Evolutionary conservation across 2,329 filamentous ascomycete species (phyloP).

Genomic region (Pezizomycotina sp.): DNA sequence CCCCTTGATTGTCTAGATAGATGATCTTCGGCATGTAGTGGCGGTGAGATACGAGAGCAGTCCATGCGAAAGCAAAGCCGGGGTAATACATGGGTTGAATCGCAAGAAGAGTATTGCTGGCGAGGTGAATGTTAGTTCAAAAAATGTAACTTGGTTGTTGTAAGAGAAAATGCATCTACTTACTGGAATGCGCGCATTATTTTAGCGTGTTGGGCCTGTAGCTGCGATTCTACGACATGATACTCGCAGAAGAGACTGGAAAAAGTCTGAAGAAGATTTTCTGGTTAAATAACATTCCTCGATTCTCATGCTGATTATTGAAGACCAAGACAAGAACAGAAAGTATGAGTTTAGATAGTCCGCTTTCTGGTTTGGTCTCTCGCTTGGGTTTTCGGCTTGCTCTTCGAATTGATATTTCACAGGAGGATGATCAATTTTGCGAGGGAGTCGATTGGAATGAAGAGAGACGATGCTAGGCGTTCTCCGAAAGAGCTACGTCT

Average conservation of each 20-base stretch:
- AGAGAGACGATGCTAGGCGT: conserved; percentile 39
- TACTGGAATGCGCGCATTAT: conserved; percentile 48
- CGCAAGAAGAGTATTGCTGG: conserved; percentile 44
- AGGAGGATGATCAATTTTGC: conserved; percentile 64
- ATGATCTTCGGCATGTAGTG: conserved; percentile 68
- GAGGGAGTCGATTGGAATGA: conserved; percentile 56
- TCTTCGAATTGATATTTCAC: conserved; percentile 53
- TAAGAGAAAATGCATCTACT: no score
- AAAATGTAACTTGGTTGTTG: no score
- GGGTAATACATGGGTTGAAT: conserved; percentile 64
- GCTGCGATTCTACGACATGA: conserved; percentile 40
- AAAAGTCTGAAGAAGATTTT: conserved; percentile 77
- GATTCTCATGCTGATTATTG: conserved; percentile 68
- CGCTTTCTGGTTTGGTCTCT: conserved; percentile 46
- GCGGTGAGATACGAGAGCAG: conserved; percentile 66
- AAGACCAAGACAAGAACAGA: conserved; percentile 64
- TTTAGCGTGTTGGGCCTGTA: conserved; percentile 47
- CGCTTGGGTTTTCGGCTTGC: conserved; percentile 28
- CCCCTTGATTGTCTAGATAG: conserved; percentile 43
- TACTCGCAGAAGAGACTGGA: conserved; percentile 69
- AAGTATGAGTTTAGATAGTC: conserved; percentile 63
- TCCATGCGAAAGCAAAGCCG: conserved; percentile 72
- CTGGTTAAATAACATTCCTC: conserved; percentile 68
- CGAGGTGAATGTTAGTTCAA: no score
- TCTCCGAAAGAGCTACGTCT: conserved; percentile 45